A percentile compares a stretch with the other conserved stretches of the same genome.
Evolutionary conservation across 257 asterid genomes (phyloP).

Genomic region (Solanum sejunctum): DNA sequence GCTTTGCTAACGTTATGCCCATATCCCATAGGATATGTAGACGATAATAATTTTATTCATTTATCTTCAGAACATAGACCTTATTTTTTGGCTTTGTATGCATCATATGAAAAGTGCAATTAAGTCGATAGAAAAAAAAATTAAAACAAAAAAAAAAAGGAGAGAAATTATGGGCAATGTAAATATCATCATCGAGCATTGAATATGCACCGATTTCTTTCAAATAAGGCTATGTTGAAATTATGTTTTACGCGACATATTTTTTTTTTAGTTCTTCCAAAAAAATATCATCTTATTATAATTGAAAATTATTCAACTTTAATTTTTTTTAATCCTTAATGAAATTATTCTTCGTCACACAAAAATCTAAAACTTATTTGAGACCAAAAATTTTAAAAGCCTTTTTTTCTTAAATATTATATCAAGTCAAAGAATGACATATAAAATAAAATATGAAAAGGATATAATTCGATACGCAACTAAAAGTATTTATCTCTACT

Average conservation of each 20-base stretch:
- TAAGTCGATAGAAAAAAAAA: background rate
- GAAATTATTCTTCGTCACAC: too few relatives aligned
- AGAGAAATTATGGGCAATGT: background rate
- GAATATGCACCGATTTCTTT: background rate
- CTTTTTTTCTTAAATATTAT: too few relatives aligned
- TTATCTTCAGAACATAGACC: background rate
- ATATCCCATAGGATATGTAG: background rate
- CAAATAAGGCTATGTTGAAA: background rate
- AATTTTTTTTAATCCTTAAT: too few relatives aligned
- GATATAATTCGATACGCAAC: background rate
- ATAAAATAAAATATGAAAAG: too few relatives aligned
- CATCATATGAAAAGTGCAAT: background rate
- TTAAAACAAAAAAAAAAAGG: background rate
- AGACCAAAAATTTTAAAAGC: too few relatives aligned
- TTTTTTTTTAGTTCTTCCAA: too few relatives aligned
- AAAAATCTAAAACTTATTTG: too few relatives aligned
- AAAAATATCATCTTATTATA: too few relatives aligned
- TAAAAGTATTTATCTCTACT: background rate
- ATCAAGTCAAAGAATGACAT: too few relatives aligned
- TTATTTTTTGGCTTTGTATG: background rate
- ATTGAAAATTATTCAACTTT: too few relatives aligned
- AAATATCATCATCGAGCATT: background rate
- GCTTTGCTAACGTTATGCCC: slow-evolving; percentile 9
- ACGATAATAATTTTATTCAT: background rate
- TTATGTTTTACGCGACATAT: background rate